Percentiles rank a stretch among this genome's conserved stretches.
Conservation (phyloP, 306 rosid genomes). For the Cicer chorassanicum region DNA sequence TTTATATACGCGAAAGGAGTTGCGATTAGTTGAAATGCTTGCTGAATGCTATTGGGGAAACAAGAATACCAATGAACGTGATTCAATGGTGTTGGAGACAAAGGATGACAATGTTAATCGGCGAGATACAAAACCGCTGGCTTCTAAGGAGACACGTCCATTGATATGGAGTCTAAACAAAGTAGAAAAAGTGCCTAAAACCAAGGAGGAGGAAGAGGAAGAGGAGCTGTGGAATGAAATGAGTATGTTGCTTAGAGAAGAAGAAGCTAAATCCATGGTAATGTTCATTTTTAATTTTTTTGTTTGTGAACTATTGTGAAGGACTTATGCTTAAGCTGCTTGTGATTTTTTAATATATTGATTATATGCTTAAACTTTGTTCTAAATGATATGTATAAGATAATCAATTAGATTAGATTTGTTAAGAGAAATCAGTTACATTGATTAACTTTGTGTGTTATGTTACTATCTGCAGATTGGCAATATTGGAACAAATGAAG, state of each 20-base stretch:
- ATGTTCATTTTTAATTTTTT: neutral
- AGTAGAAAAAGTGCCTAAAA: neutral
- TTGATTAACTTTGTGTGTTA: neutral
- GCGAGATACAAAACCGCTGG: neutral
- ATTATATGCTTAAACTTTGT: neutral
- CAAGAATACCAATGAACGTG: neutral
- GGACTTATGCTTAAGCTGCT: neutral
- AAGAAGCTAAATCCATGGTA: neutral
- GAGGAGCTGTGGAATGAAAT: neutral
- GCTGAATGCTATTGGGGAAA: neutral
- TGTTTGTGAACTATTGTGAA: neutral
- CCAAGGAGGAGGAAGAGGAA: neutral
- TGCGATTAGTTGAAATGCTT: neutral
- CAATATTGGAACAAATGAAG: neutral
- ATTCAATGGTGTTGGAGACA: neutral
- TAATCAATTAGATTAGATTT: neutral
- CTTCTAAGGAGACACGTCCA: neutral
- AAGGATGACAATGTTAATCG: neutral
- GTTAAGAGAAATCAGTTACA: neutral
- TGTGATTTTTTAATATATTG: neutral
- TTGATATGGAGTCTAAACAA: conserved; percentile 8
- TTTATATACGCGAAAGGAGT: neutral
- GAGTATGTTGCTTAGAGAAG: neutral
- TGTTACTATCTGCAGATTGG: conserved; percentile 44
- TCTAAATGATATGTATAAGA: neutral